Evolutionary conservation across 805 yeast genomes (phyloP).

Genomic region (Zygosaccharomyces lentus): DNA sequence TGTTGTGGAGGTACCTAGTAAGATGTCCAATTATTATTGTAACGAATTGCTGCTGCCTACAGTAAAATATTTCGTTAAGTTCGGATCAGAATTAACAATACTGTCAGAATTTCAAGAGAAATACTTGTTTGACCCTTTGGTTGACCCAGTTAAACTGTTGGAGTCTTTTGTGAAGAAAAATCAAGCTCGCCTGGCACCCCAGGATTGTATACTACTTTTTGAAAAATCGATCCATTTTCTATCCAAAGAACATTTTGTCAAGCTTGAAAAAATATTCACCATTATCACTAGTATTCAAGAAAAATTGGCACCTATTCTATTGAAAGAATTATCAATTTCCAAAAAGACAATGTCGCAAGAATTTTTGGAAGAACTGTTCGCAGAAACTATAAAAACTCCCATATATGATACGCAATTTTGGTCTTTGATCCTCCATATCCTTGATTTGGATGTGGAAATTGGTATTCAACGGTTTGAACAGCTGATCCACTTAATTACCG

Average conservation of each 20-base stretch:
- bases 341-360: constrained; percentile 52
- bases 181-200: constrained; percentile 7
- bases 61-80: constrained; percentile 16
- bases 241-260: constrained; percentile 23
- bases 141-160: constrained; percentile 18
- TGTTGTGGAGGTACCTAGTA: constrained; percentile 15
- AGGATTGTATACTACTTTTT: constrained; percentile 18
- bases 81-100: not conserved
- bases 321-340: constrained; percentile 44
- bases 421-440: constrained; percentile 44
- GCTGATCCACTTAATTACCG: constrained; percentile 12
- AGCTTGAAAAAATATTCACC: constrained; percentile 47
- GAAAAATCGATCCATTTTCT: constrained; percentile 20
- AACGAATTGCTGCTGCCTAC: constrained; percentile 23
- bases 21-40: constrained; percentile 20
- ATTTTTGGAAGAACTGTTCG: constrained; percentile 40
- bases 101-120: constrained; percentile 6
- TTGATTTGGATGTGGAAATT: constrained; percentile 54
- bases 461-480: constrained; percentile 43
- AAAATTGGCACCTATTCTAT: constrained; percentile 39
- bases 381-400: constrained; percentile 10
- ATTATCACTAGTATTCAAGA: constrained; percentile 40
- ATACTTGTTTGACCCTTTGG: constrained; percentile 16
- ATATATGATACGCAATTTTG: constrained; percentile 35
- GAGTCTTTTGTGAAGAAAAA: constrained; percentile 21